These are phyloP conservation scores for Cylindrotheca fusiformis DNA, from an alignment of 108 stramenopile genomes.

Conservation along the genomic window DNA sequence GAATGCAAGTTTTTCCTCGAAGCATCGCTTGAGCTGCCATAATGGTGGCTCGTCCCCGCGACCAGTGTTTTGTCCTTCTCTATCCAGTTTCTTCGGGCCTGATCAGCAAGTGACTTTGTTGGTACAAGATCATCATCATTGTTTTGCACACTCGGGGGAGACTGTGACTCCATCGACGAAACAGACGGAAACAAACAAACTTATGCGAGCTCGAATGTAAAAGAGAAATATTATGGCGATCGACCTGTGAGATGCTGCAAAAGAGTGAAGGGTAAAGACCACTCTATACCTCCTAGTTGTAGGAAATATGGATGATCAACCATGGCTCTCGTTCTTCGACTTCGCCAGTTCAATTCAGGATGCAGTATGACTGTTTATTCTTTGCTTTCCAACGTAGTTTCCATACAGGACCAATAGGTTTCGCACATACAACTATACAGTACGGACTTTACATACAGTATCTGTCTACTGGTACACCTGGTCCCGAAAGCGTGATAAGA, in stretches of 20 bases:
- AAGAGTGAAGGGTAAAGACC: background rate
- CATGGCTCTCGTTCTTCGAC: too few species aligned
- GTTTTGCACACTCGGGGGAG: background rate
- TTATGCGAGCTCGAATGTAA: background rate
- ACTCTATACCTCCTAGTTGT: background rate
- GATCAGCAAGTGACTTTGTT: background rate
- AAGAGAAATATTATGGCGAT: background rate
- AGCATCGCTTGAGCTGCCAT: background rate
- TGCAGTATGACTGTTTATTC: too few species aligned
- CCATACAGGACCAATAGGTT: too few species aligned
- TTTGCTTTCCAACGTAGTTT: too few species aligned
- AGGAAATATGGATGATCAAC: too few species aligned
- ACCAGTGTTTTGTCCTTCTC: background rate
- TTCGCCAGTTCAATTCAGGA: too few species aligned
- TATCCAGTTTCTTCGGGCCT: background rate
- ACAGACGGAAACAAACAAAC: too few species aligned
- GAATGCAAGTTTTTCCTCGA: background rate
- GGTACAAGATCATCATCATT: background rate
- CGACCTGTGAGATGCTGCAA: background rate
- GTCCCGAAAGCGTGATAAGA: too few species aligned
- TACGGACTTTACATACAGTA: too few species aligned
- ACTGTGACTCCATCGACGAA: too few species aligned
- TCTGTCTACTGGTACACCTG: too few species aligned
- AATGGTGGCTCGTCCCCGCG: background rate
- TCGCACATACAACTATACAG: too few species aligned